phyloP scores from a whole-genome alignment of 2,329 filamentous ascomycete genomes.

The Penicillium sp. region DNA sequence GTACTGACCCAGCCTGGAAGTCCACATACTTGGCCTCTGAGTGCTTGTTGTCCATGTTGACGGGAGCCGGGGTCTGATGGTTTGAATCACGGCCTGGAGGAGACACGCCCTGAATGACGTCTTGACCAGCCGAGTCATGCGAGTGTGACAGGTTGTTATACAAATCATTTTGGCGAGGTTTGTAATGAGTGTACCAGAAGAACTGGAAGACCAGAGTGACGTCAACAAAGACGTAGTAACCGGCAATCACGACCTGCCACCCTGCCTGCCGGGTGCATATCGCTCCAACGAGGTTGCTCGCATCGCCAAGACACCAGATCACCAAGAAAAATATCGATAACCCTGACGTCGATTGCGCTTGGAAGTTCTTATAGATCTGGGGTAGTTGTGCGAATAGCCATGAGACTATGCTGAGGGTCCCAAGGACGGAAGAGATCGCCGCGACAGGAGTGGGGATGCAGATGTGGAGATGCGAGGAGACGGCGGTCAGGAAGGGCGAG shows the following conservation, averaged over 20 bases:
- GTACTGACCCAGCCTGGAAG: conserved; percentile 23
- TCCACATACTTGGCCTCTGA: conserved; percentile 31
- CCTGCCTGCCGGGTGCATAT: conserved; percentile 62
- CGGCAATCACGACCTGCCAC: conserved; percentile 65
- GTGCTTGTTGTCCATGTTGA: conserved; percentile 19
- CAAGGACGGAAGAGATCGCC: conserved; percentile 59
- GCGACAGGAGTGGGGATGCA: conserved; percentile 64
- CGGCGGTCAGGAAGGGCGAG: conserved; percentile 53
- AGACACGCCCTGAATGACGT: conserved; percentile 38
- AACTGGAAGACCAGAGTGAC: conserved; percentile 61
- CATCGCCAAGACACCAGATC: conserved; percentile 65
- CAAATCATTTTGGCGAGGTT: conserved; percentile 45
- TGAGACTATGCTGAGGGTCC: conserved; percentile 61
- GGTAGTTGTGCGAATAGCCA: conserved; percentile 69
- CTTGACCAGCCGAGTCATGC: conserved; percentile 27
- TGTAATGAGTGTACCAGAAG: conserved; percentile 62
- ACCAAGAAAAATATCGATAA: conserved; percentile 63
- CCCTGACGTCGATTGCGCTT: conserved; percentile 61
- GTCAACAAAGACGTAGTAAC: conserved; percentile 66
- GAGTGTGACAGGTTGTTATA: conserved; percentile 28
- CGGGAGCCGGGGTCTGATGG: conserved; percentile 14
- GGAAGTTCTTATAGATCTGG: conserved; percentile 67
- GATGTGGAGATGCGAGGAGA: conserved; percentile 60
- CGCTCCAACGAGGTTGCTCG: conserved; percentile 61
- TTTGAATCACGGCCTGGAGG: conserved; percentile 33